Base-by-base conservation (phyloP, 2,329 filamentous ascomycete species). In the Aspergillus brasiliensis region DNA sequence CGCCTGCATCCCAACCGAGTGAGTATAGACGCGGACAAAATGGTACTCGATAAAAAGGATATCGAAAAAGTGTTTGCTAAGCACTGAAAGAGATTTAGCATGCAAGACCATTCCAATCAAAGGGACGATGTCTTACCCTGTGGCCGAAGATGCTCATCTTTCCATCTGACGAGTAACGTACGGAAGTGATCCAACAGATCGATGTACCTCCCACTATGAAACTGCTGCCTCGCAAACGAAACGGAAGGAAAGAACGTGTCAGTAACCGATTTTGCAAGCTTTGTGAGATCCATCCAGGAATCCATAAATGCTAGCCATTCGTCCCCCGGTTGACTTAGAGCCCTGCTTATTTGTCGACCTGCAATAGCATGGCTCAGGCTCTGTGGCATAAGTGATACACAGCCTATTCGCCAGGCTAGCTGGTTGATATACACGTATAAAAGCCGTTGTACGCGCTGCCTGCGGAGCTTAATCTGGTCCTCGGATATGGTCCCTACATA, bases 11-110 rank as follows among this genome's bases (percentile, higher is more conserved):
- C 82, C 83, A 5, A 85, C 76, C 56, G 72, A 76, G 60, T 74
- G 76, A 28, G 72, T 77, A 70, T 77, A 80, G 3, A 79, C 77
- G 27, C 76, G 73, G 21, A 79, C 77, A 56, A 80, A 80, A 60
- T 79, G 74, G 61, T 81, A 85, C 60, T 86, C 83, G 15, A 86
- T 84, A 13, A 80, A 80, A 0, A 86, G 73, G 61, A 82, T 80
- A 44, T 82, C 80, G 54, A 79, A 80, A 11, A 82, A 77, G 7
- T 69, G 67, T 40, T 72, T 69, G 37, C 69, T 67, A 7, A 71
- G 67, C 6, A 67, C 69, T 71, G 25, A 8, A 27, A 37, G 1
- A n/a, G 19, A 57, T 58, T 58, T 60, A 51, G n/a, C 13, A 34
- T 15, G 4, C 17, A 23, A 5, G 23, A 19, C 11, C 28, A 5